Base-by-base conservation (phyloP, 2,329 filamentous ascomycete genomes). In the Achaetomium macrosporum region DNA sequence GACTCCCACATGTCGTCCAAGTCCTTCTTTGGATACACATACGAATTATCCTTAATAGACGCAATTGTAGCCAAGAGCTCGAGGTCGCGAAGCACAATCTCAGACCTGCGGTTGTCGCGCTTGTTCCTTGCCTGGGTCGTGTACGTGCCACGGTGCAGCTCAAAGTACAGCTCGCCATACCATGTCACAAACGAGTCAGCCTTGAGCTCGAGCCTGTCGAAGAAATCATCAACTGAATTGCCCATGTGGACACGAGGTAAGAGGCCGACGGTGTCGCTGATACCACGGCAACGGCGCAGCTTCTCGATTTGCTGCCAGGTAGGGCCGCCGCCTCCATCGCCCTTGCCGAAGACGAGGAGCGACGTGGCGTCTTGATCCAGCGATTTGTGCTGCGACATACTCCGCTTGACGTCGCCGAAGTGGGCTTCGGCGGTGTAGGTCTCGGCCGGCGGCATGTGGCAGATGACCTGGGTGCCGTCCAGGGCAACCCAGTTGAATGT, bases 91-190 rank as follows among this genome's bases (percentile, higher is more conserved):
- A 99, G 77, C 71, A 96, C 70, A 49, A 87, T 83, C 70, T 99
- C 93, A 0, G 89, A 79, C 66, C 85, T 87, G 50, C 93, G 82
- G 68, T 97, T 99, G 74, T 95, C 92, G 62, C 83, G 83, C 74
- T 99, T 99, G 76, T 96, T 99, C 73, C 96, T 96, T 55, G 91
- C 87, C 69, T 97, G 92, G 0, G 92, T 96, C 3, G 93, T 99
- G 71, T 97, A 97, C 12, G 92, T 97, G 49, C 93, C 93, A 55
- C 93, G 87, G 68, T 99, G 93, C 45, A 99, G 80, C 71, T 99
- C 93, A 68, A 99, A 96, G 73, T 99, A 99, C 9, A 99, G 79
- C 72, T 99, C 93, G 40, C 93, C 93, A 67, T 96, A 96, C 93
- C 93, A 99, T 1, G 93, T 97, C 20, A 90, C 88, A 50, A 96